A percentile compares a stretch with the other conserved stretches of the same genome.
Evolutionary conservation across 2,329 filamentous ascomycete genomes (phyloP).

Genomic region (Colletotrichum brevisporum): DNA sequence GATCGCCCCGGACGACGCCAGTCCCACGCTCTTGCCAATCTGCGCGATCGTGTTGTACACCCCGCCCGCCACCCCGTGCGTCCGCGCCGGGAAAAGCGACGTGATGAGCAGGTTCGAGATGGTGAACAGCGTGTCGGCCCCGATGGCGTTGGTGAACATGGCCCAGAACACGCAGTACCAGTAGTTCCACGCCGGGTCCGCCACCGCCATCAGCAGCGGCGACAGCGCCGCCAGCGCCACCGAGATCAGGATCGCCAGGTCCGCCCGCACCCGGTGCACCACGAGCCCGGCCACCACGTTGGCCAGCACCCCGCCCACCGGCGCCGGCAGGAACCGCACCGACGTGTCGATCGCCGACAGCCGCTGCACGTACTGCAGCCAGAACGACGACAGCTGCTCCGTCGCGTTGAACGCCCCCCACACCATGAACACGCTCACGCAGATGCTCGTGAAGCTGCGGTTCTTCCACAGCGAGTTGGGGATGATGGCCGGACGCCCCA

Average conservation of each 20-base stretch:
- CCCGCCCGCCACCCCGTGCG: constrained; percentile 70
- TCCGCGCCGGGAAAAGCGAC: constrained; percentile 65
- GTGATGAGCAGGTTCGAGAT: constrained; percentile 68
- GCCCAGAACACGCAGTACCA: constrained; percentile 57
- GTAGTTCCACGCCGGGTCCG: constrained; percentile 58
- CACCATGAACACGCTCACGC: constrained; percentile 59
- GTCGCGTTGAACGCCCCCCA: constrained; percentile 60
- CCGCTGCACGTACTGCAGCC: constrained; percentile 61
- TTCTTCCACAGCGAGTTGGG: constrained; percentile 72
- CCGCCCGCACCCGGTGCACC: constrained; percentile 50
- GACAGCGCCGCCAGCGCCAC: constrained; percentile 54
- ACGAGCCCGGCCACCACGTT: constrained; percentile 54
- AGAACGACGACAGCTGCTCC: constrained; percentile 58
- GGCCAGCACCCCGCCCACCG: constrained; percentile 51
- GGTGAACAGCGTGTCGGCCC: constrained; percentile 64
- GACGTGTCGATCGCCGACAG: constrained; percentile 56
- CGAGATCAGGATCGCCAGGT: constrained; percentile 47
- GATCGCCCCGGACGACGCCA: constrained; percentile 65
- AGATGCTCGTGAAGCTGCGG: constrained; percentile 64
- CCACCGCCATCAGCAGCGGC: constrained; percentile 63
- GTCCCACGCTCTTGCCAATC: constrained; percentile 67
- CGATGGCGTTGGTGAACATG: constrained; percentile 50
- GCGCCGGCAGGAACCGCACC: constrained; percentile 56
- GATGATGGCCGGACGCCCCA: constrained; percentile 66
- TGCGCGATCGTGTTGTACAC: constrained; percentile 73